Evolutionary conservation across 2,329 filamentous ascomycete species (phyloP).

Genomic region (Beauveria asiatica): DNA sequence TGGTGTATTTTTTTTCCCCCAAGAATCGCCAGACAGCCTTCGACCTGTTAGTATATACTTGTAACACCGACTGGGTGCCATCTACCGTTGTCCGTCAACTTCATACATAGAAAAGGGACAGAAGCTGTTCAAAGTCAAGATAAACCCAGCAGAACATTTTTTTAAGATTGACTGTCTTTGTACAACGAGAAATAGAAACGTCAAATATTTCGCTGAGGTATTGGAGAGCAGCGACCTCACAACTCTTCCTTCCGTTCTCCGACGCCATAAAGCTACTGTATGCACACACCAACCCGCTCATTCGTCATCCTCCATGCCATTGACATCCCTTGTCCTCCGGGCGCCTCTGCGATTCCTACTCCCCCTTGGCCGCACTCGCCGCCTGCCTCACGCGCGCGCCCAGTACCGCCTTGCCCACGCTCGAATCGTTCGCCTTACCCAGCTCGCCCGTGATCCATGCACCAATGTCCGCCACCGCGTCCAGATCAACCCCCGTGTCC

Average conservation of each 20-base stretch:
- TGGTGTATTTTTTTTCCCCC: too few species aligned
- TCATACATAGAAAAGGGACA: too few species aligned
- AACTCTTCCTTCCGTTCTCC: neutral
- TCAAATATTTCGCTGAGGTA: too few species aligned
- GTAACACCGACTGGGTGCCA: too few species aligned
- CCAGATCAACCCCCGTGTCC: constrained; percentile 63
- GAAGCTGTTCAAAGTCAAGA: too few species aligned
- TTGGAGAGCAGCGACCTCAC: neutral
- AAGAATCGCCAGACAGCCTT: too few species aligned
- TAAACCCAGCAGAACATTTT: too few species aligned
- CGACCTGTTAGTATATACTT: too few species aligned
- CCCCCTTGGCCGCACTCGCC: constrained; percentile 17
- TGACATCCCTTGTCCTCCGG: neutral
- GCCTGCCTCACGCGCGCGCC: constrained; percentile 34
- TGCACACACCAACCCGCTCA: too few species aligned
- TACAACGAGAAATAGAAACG: too few species aligned
- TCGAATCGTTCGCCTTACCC: constrained; percentile 54
- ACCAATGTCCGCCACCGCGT: constrained; percentile 59
- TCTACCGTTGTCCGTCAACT: too few species aligned
- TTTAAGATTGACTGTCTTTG: too few species aligned
- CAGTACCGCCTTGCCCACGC: constrained; percentile 57
- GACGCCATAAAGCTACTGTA: neutral
- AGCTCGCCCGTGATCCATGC: constrained; percentile 61
- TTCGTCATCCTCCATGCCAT: neutral
- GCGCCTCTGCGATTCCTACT: neutral